phyloP scores from a whole-genome alignment of 1,139 yeast genomes.

The Saccharomyces hybrid region DNA sequence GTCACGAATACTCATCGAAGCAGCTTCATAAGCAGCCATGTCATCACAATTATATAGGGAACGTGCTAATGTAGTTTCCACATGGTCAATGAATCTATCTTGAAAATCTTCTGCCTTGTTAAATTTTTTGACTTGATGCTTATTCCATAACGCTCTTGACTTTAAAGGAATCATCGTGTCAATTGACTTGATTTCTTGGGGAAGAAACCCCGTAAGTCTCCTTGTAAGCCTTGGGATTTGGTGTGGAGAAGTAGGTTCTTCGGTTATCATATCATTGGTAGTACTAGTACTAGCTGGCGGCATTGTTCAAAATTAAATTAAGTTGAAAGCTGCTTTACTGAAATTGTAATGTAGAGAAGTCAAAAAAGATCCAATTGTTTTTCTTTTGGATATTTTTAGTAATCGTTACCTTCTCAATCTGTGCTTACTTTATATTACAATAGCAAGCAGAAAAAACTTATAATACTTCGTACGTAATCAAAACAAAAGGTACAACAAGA shows the following conservation, averaged over 20 bases:
- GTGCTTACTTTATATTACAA: not conserved
- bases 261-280: constrained; percentile 27
- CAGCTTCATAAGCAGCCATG: constrained; percentile 87
- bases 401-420: not conserved
- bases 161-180: constrained; percentile 76
- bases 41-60: constrained; percentile 88
- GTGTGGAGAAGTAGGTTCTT: constrained; percentile 25
- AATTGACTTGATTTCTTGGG: constrained; percentile 75
- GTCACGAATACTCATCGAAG: constrained; percentile 72
- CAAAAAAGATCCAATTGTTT: not conserved
- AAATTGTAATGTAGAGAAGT: not conserved
- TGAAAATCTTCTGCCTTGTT: constrained; percentile 55
- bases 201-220: constrained; percentile 84
- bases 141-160: constrained; percentile 71
- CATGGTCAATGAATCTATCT: constrained; percentile 67
- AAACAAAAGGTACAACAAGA: not conserved
- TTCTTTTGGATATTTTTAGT: not conserved
- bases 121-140: constrained; percentile 48
- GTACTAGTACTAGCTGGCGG: constrained; percentile 14
- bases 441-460: not conserved
- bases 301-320: not conserved
- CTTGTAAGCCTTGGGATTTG: constrained; percentile 41
- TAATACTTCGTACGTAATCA: not conserved
- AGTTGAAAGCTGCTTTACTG: not conserved
- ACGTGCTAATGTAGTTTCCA: constrained; percentile 82